Base-by-base conservation (phyloP, 164 flowering plant genomes). In the Magnolia officinalis region DNA sequence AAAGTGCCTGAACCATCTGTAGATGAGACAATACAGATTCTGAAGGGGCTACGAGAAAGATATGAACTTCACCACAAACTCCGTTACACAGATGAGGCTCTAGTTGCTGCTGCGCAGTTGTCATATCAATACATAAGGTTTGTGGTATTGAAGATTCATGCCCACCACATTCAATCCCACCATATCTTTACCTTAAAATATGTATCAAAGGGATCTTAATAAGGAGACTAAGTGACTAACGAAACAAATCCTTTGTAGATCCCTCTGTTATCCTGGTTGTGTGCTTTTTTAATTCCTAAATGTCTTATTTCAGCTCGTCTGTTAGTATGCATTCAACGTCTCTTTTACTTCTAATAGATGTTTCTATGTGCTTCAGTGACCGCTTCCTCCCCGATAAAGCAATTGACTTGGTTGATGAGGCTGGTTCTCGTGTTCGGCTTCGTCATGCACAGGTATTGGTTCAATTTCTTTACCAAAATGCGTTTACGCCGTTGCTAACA, bases 381-480 rank as follows among this genome's bases (percentile, higher is more conserved):
- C 98, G 99, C 5, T 96, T 96, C 81, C 89, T 96, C 72, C 99
- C 99, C 70, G 99, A 96, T 78, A 96, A 94, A 82, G 99, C 99
- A 51, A 96, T 96, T 82, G 99, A 96, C 70, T 88, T 96, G 88
- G 81, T 96, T 80, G 99, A 96, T 85, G 99, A 96, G 85, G 99
- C 99, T 83, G 99, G 99, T 81, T 96, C 99, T 80, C 90, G 97
- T 6, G 99, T 94, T 74, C 90, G 97, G 16, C 92, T 96, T 84
- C 94, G 92, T 71, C 96, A 93, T 84, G 98, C 98, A 70, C 98
- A 94, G 94, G 98, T 86, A 82, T 67, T 72, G n/a, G 0, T 19
- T 70, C 55, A 61, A 23, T 29, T 66, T 24, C 13, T 66, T 14
- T 2, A 37, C 45, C 45, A 37, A 37, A 37, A 37, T 37, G 45